A percentile compares a stretch with the other conserved stretches of the same genome.
Conservation (phyloP, 164 flowering plant species). For the Berberis vulgaris region DNA sequence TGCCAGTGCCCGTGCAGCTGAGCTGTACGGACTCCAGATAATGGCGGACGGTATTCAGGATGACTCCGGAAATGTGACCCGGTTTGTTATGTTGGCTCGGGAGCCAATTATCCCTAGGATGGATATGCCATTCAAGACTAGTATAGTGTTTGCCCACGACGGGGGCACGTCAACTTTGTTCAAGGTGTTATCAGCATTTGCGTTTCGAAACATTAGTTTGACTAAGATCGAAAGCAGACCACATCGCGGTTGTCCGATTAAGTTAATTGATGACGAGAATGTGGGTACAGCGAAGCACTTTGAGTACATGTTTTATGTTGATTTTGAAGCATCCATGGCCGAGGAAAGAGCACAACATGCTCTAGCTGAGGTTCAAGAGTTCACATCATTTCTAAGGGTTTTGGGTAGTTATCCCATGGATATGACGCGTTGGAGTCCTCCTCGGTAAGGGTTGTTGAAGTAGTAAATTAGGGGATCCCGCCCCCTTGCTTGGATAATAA, state of each 20-base stretch:
- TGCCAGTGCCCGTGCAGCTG: constrained; percentile 29
- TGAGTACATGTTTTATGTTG: constrained; percentile 70
- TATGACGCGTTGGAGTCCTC: constrained; percentile 39
- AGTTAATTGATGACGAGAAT: constrained; percentile 32
- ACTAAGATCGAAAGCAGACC: constrained; percentile 58
- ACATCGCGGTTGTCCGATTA: constrained; percentile 31
- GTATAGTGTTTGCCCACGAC: constrained; percentile 46
- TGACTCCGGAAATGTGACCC: constrained; percentile 38
- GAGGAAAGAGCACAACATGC: constrained; percentile 70
- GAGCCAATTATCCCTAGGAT: constrained; percentile 50
- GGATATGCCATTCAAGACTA: constrained; percentile 47
- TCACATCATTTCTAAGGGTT: constrained; percentile 37
- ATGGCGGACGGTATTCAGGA: constrained; percentile 39
- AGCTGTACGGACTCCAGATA: constrained; percentile 21
- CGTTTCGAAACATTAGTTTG: constrained; percentile 37
- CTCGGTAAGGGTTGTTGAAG: constrained; percentile 2
- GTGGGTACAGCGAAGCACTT: constrained; percentile 52
- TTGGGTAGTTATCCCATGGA: constrained; percentile 51
- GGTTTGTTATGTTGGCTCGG: constrained; percentile 46
- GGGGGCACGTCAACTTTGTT: constrained; percentile 45
- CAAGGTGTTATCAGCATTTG: constrained; percentile 45
- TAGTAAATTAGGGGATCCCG: neutral
- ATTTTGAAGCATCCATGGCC: constrained; percentile 87
- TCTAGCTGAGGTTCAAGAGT: constrained; percentile 67
- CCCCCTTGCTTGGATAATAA: too few relatives aligned